Evolutionary conservation across 139 green algal genomes (phyloP).

Genomic region (Chlorella vulgaris): DNA sequence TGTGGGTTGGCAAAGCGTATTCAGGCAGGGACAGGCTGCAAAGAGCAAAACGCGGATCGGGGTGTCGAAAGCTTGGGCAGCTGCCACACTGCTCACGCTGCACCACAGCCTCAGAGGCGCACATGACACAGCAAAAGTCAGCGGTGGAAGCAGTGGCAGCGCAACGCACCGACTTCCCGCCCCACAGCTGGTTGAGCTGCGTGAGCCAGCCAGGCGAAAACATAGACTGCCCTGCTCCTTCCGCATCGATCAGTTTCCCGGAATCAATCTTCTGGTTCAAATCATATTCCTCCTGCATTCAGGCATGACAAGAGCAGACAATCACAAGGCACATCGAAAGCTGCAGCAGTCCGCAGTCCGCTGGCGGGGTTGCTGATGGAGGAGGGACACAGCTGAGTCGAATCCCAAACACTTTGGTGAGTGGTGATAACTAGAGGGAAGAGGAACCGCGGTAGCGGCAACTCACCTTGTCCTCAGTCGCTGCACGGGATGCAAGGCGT

Average conservation of each 20-base stretch:
- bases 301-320: too few species aligned
- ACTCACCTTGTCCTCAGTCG: conserved; percentile 24
- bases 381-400: too few species aligned
- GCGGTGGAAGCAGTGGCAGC: neutral
- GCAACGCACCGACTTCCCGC: conserved; percentile 79
- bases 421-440: too few species aligned
- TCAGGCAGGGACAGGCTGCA: neutral
- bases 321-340: neutral
- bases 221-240: conserved; percentile 76
- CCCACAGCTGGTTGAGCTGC: conserved; percentile 88
- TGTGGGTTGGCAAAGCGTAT: neutral
- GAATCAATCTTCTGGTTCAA: conserved; percentile 52
- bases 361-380: too few species aligned
- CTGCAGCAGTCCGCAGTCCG: neutral
- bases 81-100: too few species aligned
- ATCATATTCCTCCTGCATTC: conserved; percentile 50
- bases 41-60: neutral
- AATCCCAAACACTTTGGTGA: too few species aligned
- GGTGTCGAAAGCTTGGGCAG: neutral
- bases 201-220: conserved; percentile 88
- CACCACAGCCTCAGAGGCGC: neutral
- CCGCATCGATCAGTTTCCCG: conserved; percentile 77
- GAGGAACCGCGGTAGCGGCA: neutral
- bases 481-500: conserved; percentile 1
- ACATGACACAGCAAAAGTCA: neutral